Conservation (phyloP, 805 yeast genomes). For the Starmerella davenportii region DNA sequence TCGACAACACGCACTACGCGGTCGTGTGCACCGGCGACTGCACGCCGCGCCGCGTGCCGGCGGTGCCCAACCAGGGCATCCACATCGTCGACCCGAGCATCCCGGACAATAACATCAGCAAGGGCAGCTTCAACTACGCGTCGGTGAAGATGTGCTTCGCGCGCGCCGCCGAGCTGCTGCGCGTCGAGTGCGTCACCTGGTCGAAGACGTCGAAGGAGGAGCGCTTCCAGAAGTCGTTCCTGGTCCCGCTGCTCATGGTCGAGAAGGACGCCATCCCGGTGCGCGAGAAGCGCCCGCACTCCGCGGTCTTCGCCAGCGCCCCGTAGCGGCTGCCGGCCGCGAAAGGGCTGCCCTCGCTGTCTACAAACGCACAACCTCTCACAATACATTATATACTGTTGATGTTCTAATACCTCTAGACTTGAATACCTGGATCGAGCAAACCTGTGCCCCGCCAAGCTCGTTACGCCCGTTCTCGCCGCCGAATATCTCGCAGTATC, state of each 20-base stretch:
- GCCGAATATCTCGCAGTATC: too few species aligned
- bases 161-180: conserved; percentile 15
- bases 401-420: too few species aligned
- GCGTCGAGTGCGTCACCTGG: conserved; percentile 10
- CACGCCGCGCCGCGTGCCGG: conserved; percentile 40
- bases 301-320: too few species aligned
- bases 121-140: conserved; percentile 66
- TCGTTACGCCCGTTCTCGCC: too few species aligned
- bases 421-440: too few species aligned
- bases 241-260: conserved; percentile 14
- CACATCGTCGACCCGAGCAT: conserved; percentile 86
- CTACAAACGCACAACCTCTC: too few species aligned
- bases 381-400: too few species aligned
- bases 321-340: too few species aligned
- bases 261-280: too few species aligned
- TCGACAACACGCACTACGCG: conserved; percentile 66
- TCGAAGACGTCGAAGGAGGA: not conserved
- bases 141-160: conserved; percentile 63
- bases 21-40: conserved; percentile 45
- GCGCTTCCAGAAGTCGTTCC: conserved; percentile 9
- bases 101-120: conserved; percentile 58
- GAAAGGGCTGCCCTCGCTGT: too few species aligned
- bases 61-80: conserved; percentile 31
- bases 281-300: too few species aligned
- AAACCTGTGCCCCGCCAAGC: too few species aligned